These are phyloP conservation scores for Hanseniaspora vineae DNA, from an alignment of 805 yeast genomes.

Conservation along the genomic window DNA sequence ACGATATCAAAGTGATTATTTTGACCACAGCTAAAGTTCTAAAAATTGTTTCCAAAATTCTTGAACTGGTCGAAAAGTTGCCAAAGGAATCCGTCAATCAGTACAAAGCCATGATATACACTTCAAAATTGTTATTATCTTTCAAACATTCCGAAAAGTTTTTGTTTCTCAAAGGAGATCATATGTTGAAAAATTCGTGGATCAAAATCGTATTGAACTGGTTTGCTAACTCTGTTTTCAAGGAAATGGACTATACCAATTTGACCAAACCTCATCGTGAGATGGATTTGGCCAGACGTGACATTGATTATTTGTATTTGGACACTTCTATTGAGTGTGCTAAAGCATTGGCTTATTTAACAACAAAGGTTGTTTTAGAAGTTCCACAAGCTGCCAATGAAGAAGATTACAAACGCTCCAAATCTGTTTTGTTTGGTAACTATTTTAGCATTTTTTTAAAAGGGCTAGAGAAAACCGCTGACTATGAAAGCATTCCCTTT, in stretches of 20 bases:
- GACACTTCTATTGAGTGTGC: slow-evolving; percentile 59
- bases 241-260: slow-evolving; percentile 23
- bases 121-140: slow-evolving; percentile 23
- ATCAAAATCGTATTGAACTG: slow-evolving; percentile 36
- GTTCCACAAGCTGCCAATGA: slow-evolving; percentile 43
- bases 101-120: slow-evolving; percentile 21
- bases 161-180: slow-evolving; percentile 29
- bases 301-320: slow-evolving; percentile 34
- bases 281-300: slow-evolving; percentile 26
- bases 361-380: slow-evolving; percentile 46
- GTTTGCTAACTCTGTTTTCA: slow-evolving; percentile 40
- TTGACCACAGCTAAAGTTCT: slow-evolving; percentile 24
- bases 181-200: slow-evolving; percentile 33
- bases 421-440: slow-evolving; percentile 52
- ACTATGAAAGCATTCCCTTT: slow-evolving; percentile 24
- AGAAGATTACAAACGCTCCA: slow-evolving; percentile 39
- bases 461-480: slow-evolving; percentile 28
- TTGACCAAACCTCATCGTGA: slow-evolving; percentile 23
- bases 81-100: slow-evolving; percentile 15
- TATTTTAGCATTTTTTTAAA: slow-evolving; percentile 49
- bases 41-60: slow-evolving; percentile 22
- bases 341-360: slow-evolving; percentile 39
- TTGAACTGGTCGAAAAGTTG: slow-evolving; percentile 16
- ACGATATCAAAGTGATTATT: slow-evolving; percentile 20
- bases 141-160: slow-evolving; percentile 17